Evolutionary conservation across 306 rosid genomes (phyloP), one percentile per base, ranked within the genome.

Genomic region (Pyrus bretschneideri): DNA sequence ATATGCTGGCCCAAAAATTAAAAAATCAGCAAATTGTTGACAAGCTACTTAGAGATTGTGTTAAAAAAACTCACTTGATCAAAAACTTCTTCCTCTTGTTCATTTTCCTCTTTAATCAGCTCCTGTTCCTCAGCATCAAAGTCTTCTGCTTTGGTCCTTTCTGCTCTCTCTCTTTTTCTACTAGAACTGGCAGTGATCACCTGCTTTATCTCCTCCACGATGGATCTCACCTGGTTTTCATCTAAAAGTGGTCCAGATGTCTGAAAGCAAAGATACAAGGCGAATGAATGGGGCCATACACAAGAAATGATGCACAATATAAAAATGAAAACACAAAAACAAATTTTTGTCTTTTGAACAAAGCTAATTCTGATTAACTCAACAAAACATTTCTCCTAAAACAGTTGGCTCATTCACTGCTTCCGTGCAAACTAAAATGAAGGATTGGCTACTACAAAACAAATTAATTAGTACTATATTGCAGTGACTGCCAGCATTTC

Each of bases 61-160:
- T 5, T 51, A 17, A 15, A 17, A 49, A 51, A 58, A 83, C 93
- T 80, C 60, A 95, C 99, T 88, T 89, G 97, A 61, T 95, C 99
- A 83, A 95, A 95, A 83, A 92, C 96, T 91, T 92, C 99, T 80
- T 95, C 99, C 86, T 95, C 99, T 78, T 90, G 97, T 69, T 95
- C 99, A 81, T 95, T 95, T 88, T 95, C 99, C 83, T 95, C 98
- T 71, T 90, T 93, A 74, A 95, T 87, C 67, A 95, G 75, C 76
- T 95, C 97, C n/a, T 89, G 86, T 76, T 92, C 97, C 78, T 95
- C 98, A 4, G 93, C 97, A 80, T 92, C 98, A 78, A 95, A 95
- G 84, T 95, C 96, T 82, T 95, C 98, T 61, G 96, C 97, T 81
- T 83, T 91, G 76, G 90, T 78, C 83, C 97, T 86, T 80, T 92